Conservation (phyloP, 176 grass and related monocot genomes). For the Stipa capillata region DNA sequence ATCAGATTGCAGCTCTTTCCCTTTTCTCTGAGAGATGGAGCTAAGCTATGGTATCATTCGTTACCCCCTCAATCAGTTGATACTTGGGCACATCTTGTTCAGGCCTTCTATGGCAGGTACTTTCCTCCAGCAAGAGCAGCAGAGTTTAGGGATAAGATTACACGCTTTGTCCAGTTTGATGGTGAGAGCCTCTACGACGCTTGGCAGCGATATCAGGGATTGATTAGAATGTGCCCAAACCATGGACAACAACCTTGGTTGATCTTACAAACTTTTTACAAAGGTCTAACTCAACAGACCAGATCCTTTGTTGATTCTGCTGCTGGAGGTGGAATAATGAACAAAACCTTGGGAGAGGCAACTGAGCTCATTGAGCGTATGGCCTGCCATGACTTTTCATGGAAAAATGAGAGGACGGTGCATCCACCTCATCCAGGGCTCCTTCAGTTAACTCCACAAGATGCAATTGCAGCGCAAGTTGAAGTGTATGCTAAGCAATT, state of each 20-base stretch:
- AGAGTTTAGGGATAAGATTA: not conserved
- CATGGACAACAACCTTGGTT: not conserved
- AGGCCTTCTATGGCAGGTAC: no score
- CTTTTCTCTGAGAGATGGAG: not conserved
- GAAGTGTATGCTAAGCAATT: not conserved
- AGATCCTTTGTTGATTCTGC: not conserved
- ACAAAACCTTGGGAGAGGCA: not conserved
- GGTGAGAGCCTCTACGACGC: not conserved
- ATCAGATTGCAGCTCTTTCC: not conserved
- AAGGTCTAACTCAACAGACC: not conserved
- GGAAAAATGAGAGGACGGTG: not conserved
- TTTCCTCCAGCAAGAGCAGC: not conserved
- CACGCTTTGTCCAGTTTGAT: not conserved
- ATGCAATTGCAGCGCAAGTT: not conserved
- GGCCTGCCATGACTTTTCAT: not conserved
- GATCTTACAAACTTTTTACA: not conserved
- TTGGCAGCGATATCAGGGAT: not conserved
- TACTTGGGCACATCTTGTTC: not conserved
- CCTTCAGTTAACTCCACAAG: not conserved
- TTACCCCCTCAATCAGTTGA: not conserved
- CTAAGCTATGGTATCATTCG: not conserved
- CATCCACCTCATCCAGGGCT: not conserved
- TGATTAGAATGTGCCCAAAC: not conserved
- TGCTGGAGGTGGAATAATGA: not conserved
- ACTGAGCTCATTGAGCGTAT: not conserved